Evolutionary conservation across 78 protist species (phyloP).

Genomic region (Creolimax fragrantissima): DNA sequence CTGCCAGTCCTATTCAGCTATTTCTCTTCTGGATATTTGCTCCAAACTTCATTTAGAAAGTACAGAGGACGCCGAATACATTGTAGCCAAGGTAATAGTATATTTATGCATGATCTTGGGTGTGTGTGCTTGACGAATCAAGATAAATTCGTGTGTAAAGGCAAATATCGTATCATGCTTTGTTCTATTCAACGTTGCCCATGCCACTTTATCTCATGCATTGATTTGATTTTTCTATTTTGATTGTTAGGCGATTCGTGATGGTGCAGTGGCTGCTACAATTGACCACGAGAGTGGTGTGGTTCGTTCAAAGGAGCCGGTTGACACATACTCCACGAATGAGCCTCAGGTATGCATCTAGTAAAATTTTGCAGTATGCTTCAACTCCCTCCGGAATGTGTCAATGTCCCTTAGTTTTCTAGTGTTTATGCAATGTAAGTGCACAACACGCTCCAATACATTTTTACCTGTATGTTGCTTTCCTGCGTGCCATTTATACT

Average conservation of each 20-base stretch:
- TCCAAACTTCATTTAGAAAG: constrained; percentile 69
- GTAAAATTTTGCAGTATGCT: too few relatives aligned
- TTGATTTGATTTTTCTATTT: too few relatives aligned
- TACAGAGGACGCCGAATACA: constrained; percentile 78
- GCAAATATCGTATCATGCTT: not conserved
- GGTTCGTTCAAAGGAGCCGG: constrained; percentile 53
- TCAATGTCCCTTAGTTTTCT: too few relatives aligned
- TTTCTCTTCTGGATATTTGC: constrained; percentile 66
- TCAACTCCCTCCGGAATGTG: too few relatives aligned
- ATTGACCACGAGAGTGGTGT: constrained; percentile 65
- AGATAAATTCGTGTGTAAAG: not conserved
- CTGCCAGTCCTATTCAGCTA: constrained; percentile 67
- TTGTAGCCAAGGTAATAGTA: constrained; percentile 76
- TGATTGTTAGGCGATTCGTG: constrained; percentile 63
- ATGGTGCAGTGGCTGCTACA: constrained; percentile 78
- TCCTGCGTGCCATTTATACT: not conserved
- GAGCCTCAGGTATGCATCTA: constrained; percentile 53
- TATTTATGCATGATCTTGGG: not conserved
- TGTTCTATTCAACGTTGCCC: not conserved
- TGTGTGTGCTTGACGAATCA: not conserved
- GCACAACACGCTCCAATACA: not conserved
- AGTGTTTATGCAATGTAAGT: too few relatives aligned
- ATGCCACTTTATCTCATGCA: too few relatives aligned
- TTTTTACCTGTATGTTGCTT: not conserved
- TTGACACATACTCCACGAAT: constrained; percentile 69